phyloP scores from a whole-genome alignment of 2,329 filamentous ascomycete genomes.

The Dactylonectria estremocensis region DNA sequence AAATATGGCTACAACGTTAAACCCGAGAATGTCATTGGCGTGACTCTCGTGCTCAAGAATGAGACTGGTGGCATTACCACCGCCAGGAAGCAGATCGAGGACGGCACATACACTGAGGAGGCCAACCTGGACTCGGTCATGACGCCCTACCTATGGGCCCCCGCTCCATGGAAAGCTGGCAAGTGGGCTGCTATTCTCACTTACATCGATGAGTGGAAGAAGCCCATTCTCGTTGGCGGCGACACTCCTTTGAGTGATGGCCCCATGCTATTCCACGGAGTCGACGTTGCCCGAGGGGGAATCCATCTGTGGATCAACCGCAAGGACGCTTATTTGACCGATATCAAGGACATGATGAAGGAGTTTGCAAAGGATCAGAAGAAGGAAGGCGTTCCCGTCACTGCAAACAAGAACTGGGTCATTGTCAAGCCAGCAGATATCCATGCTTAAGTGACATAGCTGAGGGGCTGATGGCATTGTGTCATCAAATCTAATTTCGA shows the following conservation, averaged over 20 bases:
- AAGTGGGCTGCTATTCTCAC: conserved; percentile 61
- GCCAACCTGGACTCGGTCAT: conserved; percentile 58
- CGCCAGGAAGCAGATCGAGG: conserved; percentile 57
- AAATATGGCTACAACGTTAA: conserved; percentile 63
- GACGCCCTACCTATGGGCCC: conserved; percentile 60
- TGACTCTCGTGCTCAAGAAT: conserved; percentile 56
- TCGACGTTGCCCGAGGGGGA: conserved; percentile 58
- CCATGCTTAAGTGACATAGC: conserved; percentile 23
- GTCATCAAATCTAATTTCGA: no score
- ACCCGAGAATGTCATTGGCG: conserved; percentile 61
- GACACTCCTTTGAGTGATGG: conserved; percentile 61
- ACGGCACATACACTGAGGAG: conserved; percentile 53
- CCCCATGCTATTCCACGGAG: conserved; percentile 62
- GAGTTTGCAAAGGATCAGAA: conserved; percentile 53
- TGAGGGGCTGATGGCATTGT: background rate
- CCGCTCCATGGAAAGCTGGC: conserved; percentile 60
- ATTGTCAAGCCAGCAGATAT: conserved; percentile 58
- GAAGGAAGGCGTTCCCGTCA: conserved; percentile 55
- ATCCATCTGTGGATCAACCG: conserved; percentile 61
- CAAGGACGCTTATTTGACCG: conserved; percentile 51
- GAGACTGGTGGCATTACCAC: conserved; percentile 51
- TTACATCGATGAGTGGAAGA: conserved; percentile 61
- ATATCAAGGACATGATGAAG: conserved; percentile 57
- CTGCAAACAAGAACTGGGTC: conserved; percentile 63
- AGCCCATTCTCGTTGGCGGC: conserved; percentile 59